phyloP scores from a whole-genome alignment of 495 filamentous ascomycete genomes.

The Umbilicaria muhlenbergii region DNA sequence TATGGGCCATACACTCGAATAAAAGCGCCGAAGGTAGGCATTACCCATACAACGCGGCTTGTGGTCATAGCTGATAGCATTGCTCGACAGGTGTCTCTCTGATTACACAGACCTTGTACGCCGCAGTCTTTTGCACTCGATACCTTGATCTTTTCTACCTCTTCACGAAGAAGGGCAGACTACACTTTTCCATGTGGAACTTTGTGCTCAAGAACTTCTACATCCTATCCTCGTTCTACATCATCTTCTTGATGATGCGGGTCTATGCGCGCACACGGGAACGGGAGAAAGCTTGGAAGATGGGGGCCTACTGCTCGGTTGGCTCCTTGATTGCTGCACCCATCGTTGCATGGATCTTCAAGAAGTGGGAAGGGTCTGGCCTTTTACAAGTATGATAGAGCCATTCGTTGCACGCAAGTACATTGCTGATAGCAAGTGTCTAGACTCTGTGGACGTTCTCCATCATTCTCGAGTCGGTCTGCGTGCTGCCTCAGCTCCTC shows the following conservation, averaged over 20 bases:
- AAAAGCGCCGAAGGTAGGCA: slow-evolving; percentile 67
- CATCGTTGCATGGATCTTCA: slow-evolving; percentile 48
- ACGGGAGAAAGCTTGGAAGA: slow-evolving; percentile 78
- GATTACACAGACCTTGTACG: slow-evolving; percentile 82
- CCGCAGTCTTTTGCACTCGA: slow-evolving; percentile 66
- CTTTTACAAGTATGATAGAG: neutral
- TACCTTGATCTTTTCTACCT: slow-evolving; percentile 67
- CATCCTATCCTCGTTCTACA: slow-evolving; percentile 70
- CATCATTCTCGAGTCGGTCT: slow-evolving; percentile 77
- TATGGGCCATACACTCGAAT: slow-evolving; percentile 82
- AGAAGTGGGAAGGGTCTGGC: slow-evolving; percentile 32
- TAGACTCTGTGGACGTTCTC: slow-evolving; percentile 75
- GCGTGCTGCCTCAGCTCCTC: slow-evolving; percentile 79
- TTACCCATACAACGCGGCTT: neutral
- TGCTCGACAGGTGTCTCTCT: slow-evolving; percentile 63
- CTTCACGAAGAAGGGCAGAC: slow-evolving; percentile 8
- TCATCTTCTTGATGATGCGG: slow-evolving; percentile 71
- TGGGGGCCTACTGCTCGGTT: slow-evolving; percentile 47
- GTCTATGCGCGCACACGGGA: slow-evolving; percentile 80
- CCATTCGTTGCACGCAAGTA: neutral
- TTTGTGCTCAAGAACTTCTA: slow-evolving; percentile 73
- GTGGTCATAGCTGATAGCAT: slow-evolving; percentile 6
- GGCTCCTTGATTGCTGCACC: slow-evolving; percentile 46
- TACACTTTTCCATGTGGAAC: slow-evolving; percentile 36
- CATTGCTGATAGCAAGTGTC: slow-evolving; percentile 4